Conservation (phyloP, 2,329 filamentous ascomycete genomes). For the Cadophora luteo-olivacea region DNA sequence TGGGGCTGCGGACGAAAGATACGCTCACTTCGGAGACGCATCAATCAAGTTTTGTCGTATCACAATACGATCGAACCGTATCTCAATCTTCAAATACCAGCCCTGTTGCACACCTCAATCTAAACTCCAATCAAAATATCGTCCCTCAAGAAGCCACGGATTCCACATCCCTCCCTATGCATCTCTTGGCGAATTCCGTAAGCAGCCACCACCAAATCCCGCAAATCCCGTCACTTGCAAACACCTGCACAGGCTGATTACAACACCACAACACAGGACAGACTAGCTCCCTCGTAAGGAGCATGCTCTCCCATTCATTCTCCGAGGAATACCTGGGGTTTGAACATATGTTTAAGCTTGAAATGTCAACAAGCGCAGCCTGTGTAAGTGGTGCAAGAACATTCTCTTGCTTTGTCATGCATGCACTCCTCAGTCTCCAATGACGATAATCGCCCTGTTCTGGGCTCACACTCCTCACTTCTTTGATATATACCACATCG, state of each 20-base stretch:
- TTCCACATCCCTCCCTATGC: slow-evolving; percentile 2
- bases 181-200: neutral
- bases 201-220: slow-evolving; percentile 10
- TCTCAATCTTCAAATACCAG: neutral
- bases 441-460: neutral
- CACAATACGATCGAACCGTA: neutral
- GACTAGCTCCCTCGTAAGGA: neutral
- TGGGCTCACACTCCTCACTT: neutral
- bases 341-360: neutral
- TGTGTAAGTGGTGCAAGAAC: neutral
- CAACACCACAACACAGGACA: neutral
- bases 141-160: neutral
- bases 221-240: slow-evolving; percentile 9
- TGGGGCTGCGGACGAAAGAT: neutral
- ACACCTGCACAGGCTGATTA: slow-evolving; percentile 3
- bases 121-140: neutral
- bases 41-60: neutral
- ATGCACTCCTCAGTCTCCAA: neutral
- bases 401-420: slow-evolving; percentile 14
- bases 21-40: neutral
- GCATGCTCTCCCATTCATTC: neutral
- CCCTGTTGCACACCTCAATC: neutral
- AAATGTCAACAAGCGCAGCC: neutral
- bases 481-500: neutral
- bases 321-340: neutral